phyloP scores from a whole-genome alignment of 2,329 filamentous ascomycete species.

The Tolypocladium cylindrosporum region DNA sequence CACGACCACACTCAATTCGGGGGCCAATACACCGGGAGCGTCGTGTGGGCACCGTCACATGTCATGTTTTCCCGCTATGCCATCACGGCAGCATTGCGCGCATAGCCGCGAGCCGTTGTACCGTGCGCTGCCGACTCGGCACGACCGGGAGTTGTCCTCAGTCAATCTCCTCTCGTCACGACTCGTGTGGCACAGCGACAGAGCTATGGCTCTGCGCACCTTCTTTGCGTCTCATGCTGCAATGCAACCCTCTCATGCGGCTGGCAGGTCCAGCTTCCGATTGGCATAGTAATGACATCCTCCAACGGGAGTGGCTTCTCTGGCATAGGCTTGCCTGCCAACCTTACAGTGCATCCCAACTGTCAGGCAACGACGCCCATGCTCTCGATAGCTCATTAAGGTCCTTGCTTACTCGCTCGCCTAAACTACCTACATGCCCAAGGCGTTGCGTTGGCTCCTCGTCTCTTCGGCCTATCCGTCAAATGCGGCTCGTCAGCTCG shows the following conservation, averaged over 20 bases:
- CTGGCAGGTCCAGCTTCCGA: not conserved
- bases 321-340: not conserved
- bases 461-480: not conserved
- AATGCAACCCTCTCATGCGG: not conserved
- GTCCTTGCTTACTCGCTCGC: not conserved
- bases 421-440: not conserved
- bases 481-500: not conserved
- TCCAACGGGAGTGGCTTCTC: not conserved
- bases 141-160: not conserved
- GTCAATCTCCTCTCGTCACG: not conserved
- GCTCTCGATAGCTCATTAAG: not conserved
- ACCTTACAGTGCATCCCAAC: not conserved
- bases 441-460: not conserved
- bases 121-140: not conserved
- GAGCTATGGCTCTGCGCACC: too few species aligned
- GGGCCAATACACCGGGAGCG: not conserved
- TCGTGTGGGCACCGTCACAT: not conserved
- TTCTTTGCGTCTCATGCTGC: not conserved
- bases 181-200: not conserved
- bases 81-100: not conserved
- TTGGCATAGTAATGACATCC: not conserved
- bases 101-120: not conserved
- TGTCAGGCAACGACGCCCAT: not conserved
- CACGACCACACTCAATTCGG: not conserved
- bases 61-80: not conserved